Evolutionary conservation across 257 asterid species (phyloP).

Genomic region (Solanum infundibuliforme): DNA sequence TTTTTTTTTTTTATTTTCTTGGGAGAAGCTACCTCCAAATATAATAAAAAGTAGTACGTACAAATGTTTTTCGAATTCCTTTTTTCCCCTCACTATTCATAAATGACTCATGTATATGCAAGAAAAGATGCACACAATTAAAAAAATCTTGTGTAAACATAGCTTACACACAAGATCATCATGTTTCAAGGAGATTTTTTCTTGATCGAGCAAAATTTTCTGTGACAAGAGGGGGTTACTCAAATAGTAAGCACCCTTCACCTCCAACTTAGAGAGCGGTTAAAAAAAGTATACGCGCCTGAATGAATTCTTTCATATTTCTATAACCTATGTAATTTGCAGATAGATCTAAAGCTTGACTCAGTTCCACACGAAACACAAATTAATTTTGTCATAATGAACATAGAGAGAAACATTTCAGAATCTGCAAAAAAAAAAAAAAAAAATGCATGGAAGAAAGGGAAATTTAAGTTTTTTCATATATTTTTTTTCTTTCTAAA

Average conservation of each 20-base stretch:
- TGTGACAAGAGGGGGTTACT: background rate
- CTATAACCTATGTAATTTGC: background rate
- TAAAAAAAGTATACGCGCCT: background rate
- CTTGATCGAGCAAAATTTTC: background rate
- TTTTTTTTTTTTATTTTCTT: background rate
- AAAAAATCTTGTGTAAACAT: background rate
- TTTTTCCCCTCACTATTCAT: background rate
- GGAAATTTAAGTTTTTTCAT: background rate
- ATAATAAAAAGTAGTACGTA: background rate
- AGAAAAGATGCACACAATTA: background rate
- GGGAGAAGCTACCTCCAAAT: background rate
- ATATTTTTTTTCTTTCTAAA: background rate
- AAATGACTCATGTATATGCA: background rate
- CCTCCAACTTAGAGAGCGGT: background rate
- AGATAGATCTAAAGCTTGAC: background rate
- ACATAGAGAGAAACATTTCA: conserved; percentile 18
- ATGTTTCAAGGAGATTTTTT: background rate
- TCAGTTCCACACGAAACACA: background rate
- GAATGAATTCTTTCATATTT: background rate
- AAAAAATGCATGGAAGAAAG: conserved; percentile 10
- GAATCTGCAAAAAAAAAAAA: conserved; percentile 15
- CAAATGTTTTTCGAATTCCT: background rate
- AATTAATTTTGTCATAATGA: background rate
- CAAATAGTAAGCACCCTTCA: background rate
- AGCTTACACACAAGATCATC: background rate